Conservation (phyloP, 2,329 filamentous ascomycete genomes). For the Boeremia exigua region DNA sequence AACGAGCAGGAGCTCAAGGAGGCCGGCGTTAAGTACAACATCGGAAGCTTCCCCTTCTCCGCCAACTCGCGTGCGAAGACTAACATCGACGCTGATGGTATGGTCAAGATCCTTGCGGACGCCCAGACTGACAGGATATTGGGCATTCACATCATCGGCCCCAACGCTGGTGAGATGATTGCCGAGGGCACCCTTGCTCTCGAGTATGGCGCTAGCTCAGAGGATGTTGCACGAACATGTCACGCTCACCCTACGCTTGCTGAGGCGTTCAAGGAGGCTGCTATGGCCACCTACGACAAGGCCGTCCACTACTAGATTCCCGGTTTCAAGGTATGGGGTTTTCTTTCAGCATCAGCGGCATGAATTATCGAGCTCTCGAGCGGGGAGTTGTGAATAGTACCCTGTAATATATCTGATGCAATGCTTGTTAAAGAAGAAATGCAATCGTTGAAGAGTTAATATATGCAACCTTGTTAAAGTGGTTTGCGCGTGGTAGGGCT, state of each 20-base stretch:
- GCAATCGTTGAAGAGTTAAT: conserved; percentile 8
- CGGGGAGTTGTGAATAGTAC: conserved; percentile 50
- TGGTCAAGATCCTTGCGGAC: conserved; percentile 97
- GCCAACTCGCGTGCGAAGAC: conserved; percentile 99
- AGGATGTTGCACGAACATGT: conserved; percentile 75
- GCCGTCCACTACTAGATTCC: conserved; percentile 83
- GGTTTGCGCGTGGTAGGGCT: conserved; percentile 26
- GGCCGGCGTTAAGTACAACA: conserved; percentile 86
- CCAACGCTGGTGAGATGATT: conserved; percentile 99
- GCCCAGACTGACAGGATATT: conserved; percentile 95
- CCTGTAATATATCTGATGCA: conserved; percentile 48
- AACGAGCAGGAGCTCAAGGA: conserved; percentile 96
- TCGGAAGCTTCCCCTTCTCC: conserved; percentile 94
- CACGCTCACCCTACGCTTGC: conserved; percentile 96
- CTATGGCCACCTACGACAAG: conserved; percentile 95
- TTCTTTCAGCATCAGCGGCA: conserved; percentile 44
- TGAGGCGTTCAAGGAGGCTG: conserved; percentile 99
- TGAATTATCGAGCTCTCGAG: conserved; percentile 42
- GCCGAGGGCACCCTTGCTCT: conserved; percentile 93
- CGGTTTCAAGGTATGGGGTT: conserved; percentile 33
- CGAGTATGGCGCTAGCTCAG: conserved; percentile 93
- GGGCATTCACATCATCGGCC: conserved; percentile 94
- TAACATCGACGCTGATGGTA: conserved; percentile 91
- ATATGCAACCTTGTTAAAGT: conserved; percentile 1
- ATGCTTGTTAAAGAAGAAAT: conserved; percentile 33